Evolutionary conservation across 768 basidiomycete genomes (phyloP).

Genomic region (Gymnopilus junonius): DNA sequence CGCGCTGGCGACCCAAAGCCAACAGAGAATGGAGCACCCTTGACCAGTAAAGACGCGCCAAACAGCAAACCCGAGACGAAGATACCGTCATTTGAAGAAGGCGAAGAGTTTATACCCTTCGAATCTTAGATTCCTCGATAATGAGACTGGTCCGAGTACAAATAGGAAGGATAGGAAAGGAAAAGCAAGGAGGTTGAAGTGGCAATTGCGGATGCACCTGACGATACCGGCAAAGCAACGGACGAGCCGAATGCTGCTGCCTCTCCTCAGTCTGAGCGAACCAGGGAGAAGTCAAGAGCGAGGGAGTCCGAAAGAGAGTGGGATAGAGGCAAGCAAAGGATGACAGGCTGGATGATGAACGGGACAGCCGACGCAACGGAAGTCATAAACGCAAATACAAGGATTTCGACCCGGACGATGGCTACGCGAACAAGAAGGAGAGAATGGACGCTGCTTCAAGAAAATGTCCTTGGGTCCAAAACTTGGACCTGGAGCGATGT

Average conservation of each 20-base stretch:
- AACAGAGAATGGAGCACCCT: background rate
- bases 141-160: conserved; percentile 17
- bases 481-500: conserved; percentile 75
- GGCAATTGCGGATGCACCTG: background rate
- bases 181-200: conserved; percentile 10
- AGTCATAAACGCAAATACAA: conserved; percentile 53
- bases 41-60: background rate
- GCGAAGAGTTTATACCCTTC: conserved; percentile 36
- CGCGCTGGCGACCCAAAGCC: background rate
- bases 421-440: conserved; percentile 56
- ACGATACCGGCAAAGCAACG: background rate
- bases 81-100: conserved; percentile 30
- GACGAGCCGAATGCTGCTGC: background rate
- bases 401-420: conserved; percentile 38
- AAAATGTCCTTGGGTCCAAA: conserved; percentile 71
- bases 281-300: conserved; percentile 7
- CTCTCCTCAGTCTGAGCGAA: conserved; percentile 3
- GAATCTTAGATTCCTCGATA: conserved; percentile 22
- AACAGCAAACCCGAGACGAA: background rate
- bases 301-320: conserved; percentile 39
- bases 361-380: background rate
- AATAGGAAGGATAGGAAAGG: conserved; percentile 20
- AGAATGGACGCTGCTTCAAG: conserved; percentile 54
- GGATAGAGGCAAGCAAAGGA: conserved; percentile 40
- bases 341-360: conserved; percentile 20